Percentiles rank a stretch among this genome's conserved stretches.
phyloP scores from a whole-genome alignment of 495 filamentous ascomycete species.

The Coniosporium apollinis region DNA sequence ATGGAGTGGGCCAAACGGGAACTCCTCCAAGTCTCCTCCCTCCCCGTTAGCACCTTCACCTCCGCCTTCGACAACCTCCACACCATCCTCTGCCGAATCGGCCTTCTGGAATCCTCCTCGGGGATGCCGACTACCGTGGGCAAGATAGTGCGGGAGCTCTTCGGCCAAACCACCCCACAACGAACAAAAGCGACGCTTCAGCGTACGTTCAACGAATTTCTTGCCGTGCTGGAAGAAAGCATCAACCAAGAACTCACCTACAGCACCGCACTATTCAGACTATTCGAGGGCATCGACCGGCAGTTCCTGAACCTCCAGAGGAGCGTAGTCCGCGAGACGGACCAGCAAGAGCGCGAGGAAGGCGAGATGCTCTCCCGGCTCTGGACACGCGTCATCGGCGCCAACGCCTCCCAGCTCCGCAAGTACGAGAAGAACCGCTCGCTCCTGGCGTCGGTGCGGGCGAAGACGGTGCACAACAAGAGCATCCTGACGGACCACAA shows the following conservation, averaged over 20 bases:
- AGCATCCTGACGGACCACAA: constrained; percentile 70
- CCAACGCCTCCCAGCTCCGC: constrained; percentile 48
- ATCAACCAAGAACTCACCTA: constrained; percentile 69
- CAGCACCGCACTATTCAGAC: constrained; percentile 54
- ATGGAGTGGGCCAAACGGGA: constrained; percentile 92
- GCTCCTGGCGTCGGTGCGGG: constrained; percentile 53
- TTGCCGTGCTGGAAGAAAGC: constrained; percentile 72
- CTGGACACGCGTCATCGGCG: constrained; percentile 68
- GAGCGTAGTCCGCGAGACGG: constrained; percentile 67
- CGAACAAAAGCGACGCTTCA: constrained; percentile 65
- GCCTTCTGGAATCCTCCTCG: constrained; percentile 48
- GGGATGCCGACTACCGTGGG: constrained; percentile 52
- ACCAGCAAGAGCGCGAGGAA: constrained; percentile 60
- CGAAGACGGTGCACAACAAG: constrained; percentile 74
- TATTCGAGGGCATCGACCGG: constrained; percentile 75
- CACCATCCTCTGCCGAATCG: constrained; percentile 47
- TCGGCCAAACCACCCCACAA: constrained; percentile 65
- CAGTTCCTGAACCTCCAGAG: constrained; percentile 79
- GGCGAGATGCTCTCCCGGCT: constrained; percentile 65
- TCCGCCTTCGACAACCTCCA: constrained; percentile 66
- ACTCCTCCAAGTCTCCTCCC: constrained; percentile 36
- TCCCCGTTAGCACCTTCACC: constrained; percentile 41
- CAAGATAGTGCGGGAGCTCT: constrained; percentile 44
- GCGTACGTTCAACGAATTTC: constrained; percentile 72
- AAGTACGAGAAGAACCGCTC: constrained; percentile 81